Evolutionary conservation across 2,329 filamentous ascomycete species (phyloP).

Genomic region (Graphilbum ipis-grandicollis): DNA sequence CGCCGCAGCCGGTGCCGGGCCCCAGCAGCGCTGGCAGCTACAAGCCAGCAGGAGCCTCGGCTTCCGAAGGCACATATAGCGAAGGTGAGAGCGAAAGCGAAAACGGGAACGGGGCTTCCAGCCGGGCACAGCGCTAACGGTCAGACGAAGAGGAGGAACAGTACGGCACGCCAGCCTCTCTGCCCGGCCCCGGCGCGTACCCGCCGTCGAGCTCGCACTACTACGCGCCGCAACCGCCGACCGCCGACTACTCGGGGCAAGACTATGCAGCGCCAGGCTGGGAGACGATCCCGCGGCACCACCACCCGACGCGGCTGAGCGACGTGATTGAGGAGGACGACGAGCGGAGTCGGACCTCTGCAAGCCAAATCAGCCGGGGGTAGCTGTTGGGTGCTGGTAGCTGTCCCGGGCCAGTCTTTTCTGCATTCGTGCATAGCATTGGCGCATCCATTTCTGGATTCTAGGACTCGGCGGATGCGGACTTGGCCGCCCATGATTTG

Average conservation of each 20-base stretch:
- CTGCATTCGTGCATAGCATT: slow-evolving; percentile 2
- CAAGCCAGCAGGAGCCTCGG: neutral
- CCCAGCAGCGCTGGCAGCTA: neutral
- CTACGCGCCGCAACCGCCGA: slow-evolving; percentile 16
- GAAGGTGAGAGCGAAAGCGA: slow-evolving; percentile 27
- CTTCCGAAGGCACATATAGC: slow-evolving; percentile 41
- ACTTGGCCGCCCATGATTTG: no score
- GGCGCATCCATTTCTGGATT: neutral
- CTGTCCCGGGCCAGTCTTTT: neutral
- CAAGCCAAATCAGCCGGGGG: slow-evolving; percentile 40
- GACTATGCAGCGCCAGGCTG: slow-evolving; percentile 53
- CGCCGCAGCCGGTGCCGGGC: no score
- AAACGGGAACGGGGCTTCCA: neutral
- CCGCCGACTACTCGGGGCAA: slow-evolving; percentile 47
- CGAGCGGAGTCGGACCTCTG: slow-evolving; percentile 59
- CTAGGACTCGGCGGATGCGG: no score
- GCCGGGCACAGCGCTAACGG: neutral
- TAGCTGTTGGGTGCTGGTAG: neutral
- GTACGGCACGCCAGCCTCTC: slow-evolving; percentile 34
- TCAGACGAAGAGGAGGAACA: slow-evolving; percentile 33
- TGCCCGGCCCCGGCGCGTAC: slow-evolving; percentile 13
- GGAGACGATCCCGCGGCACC: slow-evolving; percentile 57
- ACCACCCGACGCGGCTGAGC: slow-evolving; percentile 75
- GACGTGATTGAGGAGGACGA: slow-evolving; percentile 80
- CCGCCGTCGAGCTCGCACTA: slow-evolving; percentile 23